Percentiles rank a stretch among this genome's conserved stretches.
Conservation (phyloP, 805 yeast genomes). For the Wickerhamiella brachini region DNA sequence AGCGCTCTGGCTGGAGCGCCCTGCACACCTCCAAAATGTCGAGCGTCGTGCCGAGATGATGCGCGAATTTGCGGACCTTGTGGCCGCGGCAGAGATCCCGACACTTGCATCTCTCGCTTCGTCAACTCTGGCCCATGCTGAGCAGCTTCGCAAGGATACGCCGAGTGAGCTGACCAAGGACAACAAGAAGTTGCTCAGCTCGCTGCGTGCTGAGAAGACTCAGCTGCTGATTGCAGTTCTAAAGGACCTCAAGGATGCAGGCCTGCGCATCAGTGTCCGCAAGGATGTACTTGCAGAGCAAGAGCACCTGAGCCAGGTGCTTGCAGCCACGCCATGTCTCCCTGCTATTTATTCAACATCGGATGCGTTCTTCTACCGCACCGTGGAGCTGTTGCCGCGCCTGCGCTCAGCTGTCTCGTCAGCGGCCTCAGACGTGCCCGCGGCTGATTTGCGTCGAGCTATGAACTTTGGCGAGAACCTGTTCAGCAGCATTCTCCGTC, state of each 20-base stretch:
- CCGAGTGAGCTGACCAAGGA: constrained; percentile 60
- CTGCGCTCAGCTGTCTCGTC: constrained; percentile 49
- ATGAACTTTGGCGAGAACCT: constrained; percentile 65
- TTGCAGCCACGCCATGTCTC: constrained; percentile 42
- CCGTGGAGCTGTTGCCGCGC: constrained; percentile 70
- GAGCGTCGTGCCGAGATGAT: constrained; percentile 41
- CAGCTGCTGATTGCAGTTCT: constrained; percentile 65
- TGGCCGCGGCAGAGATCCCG: constrained; percentile 31
- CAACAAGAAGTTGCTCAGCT: constrained; percentile 52
- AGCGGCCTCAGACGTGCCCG: constrained; percentile 63
- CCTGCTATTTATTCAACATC: background rate
- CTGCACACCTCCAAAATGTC: constrained; percentile 40
- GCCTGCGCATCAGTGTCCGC: constrained; percentile 53
- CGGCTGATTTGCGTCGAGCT: constrained; percentile 58
- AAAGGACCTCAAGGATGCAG: constrained; percentile 60
- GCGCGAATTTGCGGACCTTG: constrained; percentile 30
- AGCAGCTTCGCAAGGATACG: constrained; percentile 56
- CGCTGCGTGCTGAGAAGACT: constrained; percentile 69
- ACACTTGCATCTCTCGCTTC: constrained; percentile 40
- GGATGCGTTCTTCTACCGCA: constrained; percentile 47
- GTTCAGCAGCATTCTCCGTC: constrained; percentile 38
- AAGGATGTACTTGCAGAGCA: constrained; percentile 53
- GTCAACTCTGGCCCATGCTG: constrained; percentile 43
- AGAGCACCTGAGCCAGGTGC: constrained; percentile 45
- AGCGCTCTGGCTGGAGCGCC: constrained; percentile 41